Evolutionary conservation across 1,284 basidiomycete species (phyloP), one percentile per base, ranked within the genome.

Genomic region (Melanopsichium pennsylvanicum): DNA sequence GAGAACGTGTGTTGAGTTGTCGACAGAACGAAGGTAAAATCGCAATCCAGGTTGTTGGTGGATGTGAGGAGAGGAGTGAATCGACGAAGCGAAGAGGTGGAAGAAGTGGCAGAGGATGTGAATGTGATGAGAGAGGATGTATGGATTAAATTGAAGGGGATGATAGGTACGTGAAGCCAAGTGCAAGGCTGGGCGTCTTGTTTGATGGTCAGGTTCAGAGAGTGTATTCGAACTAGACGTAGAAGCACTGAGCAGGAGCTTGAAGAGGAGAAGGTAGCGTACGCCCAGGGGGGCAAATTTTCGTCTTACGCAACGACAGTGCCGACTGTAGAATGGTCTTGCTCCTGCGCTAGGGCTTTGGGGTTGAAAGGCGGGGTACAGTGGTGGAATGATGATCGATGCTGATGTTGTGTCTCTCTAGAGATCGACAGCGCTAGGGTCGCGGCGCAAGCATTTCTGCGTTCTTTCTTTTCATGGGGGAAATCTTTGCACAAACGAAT

Each of bases 221-320:
- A 11, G 15, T 22, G 9, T 18, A 18, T 31, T 18, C 18, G 27
- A 40, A 32, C 27, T 15, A 27, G 40, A 29, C 40, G 40, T 42
- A 42, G 27, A 42, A 40, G 25, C 39, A 40, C 27, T 4, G 10
- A 32, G 42, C 22, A 44, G 32, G 6, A 26, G n/a, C 7, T 10
- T 9, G 15, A 33, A 15, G 11, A 12, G 26, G 22, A 2, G 3
- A 25, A 44, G 42, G 35, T 32, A 21, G 27, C 26, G 31, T 18
- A 38, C 35, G 45, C 45, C 22, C 29, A 31, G n/a, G 40, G 5
- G 29, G 27, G 43, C 27, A 31, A 45, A 35, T 34, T n/a, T 43
- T 43, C 16, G 41, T 43, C 41, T 43, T 43, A 43, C 41, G 29
- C 41, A 33, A 43, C n/a, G n/a, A n/a, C n/a, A n/a, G n/a, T n/a